Evolutionary conservation across 768 basidiomycete genomes (phyloP).

Genomic region (Tricholoma saponaceum): DNA sequence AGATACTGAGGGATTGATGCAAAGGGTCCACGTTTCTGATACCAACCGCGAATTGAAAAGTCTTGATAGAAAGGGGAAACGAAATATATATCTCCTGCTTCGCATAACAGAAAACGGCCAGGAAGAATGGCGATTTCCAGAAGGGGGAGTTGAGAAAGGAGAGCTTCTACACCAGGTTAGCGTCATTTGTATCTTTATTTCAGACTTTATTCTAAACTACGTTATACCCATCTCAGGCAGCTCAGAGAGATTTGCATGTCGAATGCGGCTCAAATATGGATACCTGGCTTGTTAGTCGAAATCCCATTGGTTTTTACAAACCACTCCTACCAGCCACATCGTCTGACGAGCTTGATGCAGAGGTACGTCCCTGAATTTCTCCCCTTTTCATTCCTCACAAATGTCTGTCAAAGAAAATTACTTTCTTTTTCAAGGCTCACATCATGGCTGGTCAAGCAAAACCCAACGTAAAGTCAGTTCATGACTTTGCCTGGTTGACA

Average conservation of each 20-base stretch:
- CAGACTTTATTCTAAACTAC: background rate
- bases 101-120: slow-evolving; percentile 45
- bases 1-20: slow-evolving; percentile 58
- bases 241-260: slow-evolving; percentile 61
- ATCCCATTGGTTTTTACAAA: slow-evolving; percentile 79
- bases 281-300: slow-evolving; percentile 88
- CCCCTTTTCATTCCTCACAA: background rate
- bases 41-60: slow-evolving; percentile 57
- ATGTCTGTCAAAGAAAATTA: slow-evolving; percentile 49
- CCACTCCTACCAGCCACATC: slow-evolving; percentile 32
- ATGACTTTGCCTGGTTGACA: slow-evolving; percentile 91
- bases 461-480: slow-evolving; percentile 47
- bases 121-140: slow-evolving; percentile 79
- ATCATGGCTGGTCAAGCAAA: slow-evolving; percentile 85
- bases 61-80: slow-evolving; percentile 76
- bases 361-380: slow-evolving; percentile 27
- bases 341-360: slow-evolving; percentile 22
- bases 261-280: slow-evolving; percentile 86
- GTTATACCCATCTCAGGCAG: slow-evolving; percentile 47
- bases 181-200: background rate
- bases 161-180: slow-evolving; percentile 79
- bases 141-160: slow-evolving; percentile 53
- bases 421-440: slow-evolving; percentile 94
- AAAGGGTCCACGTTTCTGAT: slow-evolving; percentile 62
- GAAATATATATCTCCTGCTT: slow-evolving; percentile 87